These are phyloP conservation scores for Dipsacomyces acuminosporus DNA, from an alignment of 371 early-diverging fungal genomes.

Conservation along the genomic window DNA sequence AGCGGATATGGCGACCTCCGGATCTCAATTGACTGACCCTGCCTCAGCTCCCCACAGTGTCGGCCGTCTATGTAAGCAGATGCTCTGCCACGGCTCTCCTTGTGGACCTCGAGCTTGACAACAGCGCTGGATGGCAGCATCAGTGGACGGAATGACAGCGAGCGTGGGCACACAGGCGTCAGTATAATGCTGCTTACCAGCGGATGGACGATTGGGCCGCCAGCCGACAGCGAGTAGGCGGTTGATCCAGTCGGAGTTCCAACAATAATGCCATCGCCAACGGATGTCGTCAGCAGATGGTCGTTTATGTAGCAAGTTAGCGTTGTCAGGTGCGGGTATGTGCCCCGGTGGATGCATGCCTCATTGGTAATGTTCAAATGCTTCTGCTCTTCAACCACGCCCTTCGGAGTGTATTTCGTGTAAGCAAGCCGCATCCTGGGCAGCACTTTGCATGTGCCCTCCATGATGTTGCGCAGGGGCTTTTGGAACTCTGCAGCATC, in stretches of 20 bases:
- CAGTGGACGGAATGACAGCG: slow-evolving; percentile 88
- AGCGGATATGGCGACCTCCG: slow-evolving; percentile 62
- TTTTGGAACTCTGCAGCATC: slow-evolving; percentile 58
- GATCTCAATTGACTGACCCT: slow-evolving; percentile 66
- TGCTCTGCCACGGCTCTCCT: slow-evolving; percentile 55
- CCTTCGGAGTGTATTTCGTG: slow-evolving; percentile 56
- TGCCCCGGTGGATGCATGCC: slow-evolving; percentile 80
- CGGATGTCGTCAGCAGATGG: slow-evolving; percentile 77
- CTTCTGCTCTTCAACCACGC: slow-evolving; percentile 17
- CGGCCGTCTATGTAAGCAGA: slow-evolving; percentile 72
- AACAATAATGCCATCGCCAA: slow-evolving; percentile 77
- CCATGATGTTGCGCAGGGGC: slow-evolving; percentile 60
- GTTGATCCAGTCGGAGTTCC: slow-evolving; percentile 95
- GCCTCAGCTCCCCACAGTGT: slow-evolving; percentile 61
- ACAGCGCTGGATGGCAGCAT: slow-evolving; percentile 75
- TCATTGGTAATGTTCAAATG: slow-evolving; percentile 77
- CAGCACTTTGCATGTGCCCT: slow-evolving; percentile 57
- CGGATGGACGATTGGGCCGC: slow-evolving; percentile 92
- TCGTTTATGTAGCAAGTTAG: slow-evolving; percentile 75
- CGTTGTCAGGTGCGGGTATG: slow-evolving; percentile 73
- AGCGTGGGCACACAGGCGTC: slow-evolving; percentile 95
- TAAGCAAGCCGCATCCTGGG: slow-evolving; percentile 74
- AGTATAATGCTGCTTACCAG: slow-evolving; percentile 79
- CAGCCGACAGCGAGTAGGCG: slow-evolving; percentile 88
- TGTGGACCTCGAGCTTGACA: slow-evolving; percentile 57